These are phyloP conservation scores for Didymellaceae sp. DNA, from an alignment of 2,329 filamentous ascomycete species.

Conservation along the genomic window DNA sequence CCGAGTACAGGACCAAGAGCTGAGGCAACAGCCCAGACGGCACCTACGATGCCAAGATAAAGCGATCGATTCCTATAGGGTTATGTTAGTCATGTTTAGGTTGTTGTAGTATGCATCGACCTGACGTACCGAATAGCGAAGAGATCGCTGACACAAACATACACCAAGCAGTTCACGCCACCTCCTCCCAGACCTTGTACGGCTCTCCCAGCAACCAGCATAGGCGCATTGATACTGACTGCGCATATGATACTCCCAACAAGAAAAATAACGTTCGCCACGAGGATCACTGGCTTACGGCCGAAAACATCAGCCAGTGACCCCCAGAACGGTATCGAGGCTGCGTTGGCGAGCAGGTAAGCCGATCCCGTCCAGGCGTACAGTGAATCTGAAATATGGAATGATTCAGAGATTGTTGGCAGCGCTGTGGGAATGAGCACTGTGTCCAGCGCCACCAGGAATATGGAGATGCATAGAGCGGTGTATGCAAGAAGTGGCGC, in stretches of 20 bases:
- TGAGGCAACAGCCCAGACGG: slow-evolving; percentile 63
- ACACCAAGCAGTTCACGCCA: slow-evolving; percentile 60
- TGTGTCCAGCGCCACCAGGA: slow-evolving; percentile 54
- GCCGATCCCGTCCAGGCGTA: slow-evolving; percentile 76
- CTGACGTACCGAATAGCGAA: slow-evolving; percentile 50
- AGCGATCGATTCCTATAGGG: slow-evolving; percentile 52
- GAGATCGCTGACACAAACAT: slow-evolving; percentile 62
- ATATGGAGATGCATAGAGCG: slow-evolving; percentile 46
- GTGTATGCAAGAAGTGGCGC: slow-evolving; percentile 34
- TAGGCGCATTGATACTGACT: slow-evolving; percentile 54
- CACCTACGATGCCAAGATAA: slow-evolving; percentile 59
- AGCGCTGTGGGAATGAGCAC: slow-evolving; percentile 71
- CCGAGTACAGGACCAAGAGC: slow-evolving; percentile 61
- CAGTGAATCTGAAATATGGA: slow-evolving; percentile 68
- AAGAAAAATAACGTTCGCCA: slow-evolving; percentile 55
- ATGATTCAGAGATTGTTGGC: slow-evolving; percentile 67
- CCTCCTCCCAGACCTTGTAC: slow-evolving; percentile 63
- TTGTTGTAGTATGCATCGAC: not conserved
- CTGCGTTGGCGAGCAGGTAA: slow-evolving; percentile 48
- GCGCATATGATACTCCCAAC: slow-evolving; percentile 59
- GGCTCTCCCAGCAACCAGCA: slow-evolving; percentile 61
- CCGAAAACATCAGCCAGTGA: slow-evolving; percentile 50
- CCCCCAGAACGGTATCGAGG: slow-evolving; percentile 51
- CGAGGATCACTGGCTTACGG: slow-evolving; percentile 43
- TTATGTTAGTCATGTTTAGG: not conserved